phyloP scores from a whole-genome alignment of 2,329 filamentous ascomycete genomes.

The Fusarium udum region DNA sequence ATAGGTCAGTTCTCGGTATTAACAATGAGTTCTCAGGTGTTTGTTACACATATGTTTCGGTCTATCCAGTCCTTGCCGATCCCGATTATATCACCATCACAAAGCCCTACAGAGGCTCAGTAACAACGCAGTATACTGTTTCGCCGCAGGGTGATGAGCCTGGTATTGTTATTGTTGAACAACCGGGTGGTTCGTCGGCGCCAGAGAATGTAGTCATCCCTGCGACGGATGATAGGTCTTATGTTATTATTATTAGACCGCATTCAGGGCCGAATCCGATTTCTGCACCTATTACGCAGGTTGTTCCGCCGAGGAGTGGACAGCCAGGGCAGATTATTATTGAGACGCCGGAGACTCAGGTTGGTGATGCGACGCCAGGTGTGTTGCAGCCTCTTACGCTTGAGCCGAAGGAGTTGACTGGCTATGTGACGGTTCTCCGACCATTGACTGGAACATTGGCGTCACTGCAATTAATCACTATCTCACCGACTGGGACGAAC shows the following conservation, averaged over 20 bases:
- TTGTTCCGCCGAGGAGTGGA: slow-evolving; percentile 20
- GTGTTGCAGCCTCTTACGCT: slow-evolving; percentile 17
- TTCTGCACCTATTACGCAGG: slow-evolving; percentile 21
- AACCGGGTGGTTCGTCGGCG: slow-evolving; percentile 20
- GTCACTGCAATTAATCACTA: slow-evolving; percentile 10
- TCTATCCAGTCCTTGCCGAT: slow-evolving; percentile 36
- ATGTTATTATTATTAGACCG: slow-evolving; percentile 34
- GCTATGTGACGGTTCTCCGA: slow-evolving; percentile 32
- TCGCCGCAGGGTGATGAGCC: slow-evolving; percentile 29
- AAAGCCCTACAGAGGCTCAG: slow-evolving; percentile 29
- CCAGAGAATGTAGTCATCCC: slow-evolving; percentile 31
- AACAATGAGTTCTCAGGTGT: slow-evolving; percentile 36
- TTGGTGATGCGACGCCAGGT: neutral
- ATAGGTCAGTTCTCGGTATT: slow-evolving; percentile 36
- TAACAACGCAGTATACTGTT: slow-evolving; percentile 34
- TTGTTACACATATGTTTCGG: slow-evolving; percentile 42
- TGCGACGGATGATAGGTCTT: slow-evolving; percentile 24
- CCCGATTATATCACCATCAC: slow-evolving; percentile 39
- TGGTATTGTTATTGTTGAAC: slow-evolving; percentile 33
- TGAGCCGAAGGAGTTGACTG: slow-evolving; percentile 8
- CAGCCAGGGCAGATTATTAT: slow-evolving; percentile 32
- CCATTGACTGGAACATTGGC: slow-evolving; percentile 8
- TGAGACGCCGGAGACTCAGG: slow-evolving; percentile 32
- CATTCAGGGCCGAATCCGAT: slow-evolving; percentile 26
- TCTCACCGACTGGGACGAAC: slow-evolving; percentile 27